Conservation (phyloP, 2,329 filamentous ascomycete species). For the Trichophyton schoenleinii region DNA sequence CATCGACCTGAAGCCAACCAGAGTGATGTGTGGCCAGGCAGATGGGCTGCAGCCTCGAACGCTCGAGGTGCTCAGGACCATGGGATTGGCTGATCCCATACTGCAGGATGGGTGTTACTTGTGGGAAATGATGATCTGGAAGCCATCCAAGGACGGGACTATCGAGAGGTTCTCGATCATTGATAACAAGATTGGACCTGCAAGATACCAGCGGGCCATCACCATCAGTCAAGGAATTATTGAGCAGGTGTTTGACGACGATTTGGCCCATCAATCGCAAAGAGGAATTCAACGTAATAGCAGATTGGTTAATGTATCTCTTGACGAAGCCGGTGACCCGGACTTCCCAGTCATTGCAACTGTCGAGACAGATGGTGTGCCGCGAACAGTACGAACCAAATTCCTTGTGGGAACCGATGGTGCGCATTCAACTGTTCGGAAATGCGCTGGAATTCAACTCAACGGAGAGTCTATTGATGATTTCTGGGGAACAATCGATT, state of each 20-base stretch:
- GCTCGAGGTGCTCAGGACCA: slow-evolving; percentile 32
- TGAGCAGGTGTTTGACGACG: slow-evolving; percentile 55
- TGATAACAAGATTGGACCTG: slow-evolving; percentile 2
- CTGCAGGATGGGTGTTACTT: slow-evolving; percentile 47
- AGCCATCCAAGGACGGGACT: slow-evolving; percentile 20
- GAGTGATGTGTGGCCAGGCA: slow-evolving; percentile 32
- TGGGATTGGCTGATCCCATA: slow-evolving; percentile 39
- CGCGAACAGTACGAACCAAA: slow-evolving; percentile 45
- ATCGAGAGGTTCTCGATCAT: slow-evolving; percentile 9
- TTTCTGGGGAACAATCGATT: slow-evolving; percentile 67
- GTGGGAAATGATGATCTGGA: slow-evolving; percentile 48
- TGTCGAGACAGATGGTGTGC: slow-evolving; percentile 20
- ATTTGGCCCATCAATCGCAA: slow-evolving; percentile 50
- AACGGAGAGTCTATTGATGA: slow-evolving; percentile 57
- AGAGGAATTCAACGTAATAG: slow-evolving; percentile 49
- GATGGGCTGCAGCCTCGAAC: slow-evolving; percentile 34
- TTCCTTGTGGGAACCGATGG: slow-evolving; percentile 63
- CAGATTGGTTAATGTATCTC: slow-evolving; percentile 49
- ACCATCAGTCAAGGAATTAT: slow-evolving; percentile 60
- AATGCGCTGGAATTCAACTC: slow-evolving; percentile 40
- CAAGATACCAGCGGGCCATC: slow-evolving; percentile 52
- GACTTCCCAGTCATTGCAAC: slow-evolving; percentile 27
- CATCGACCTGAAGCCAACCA: slow-evolving; percentile 30
- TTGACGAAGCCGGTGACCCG: slow-evolving; percentile 38
- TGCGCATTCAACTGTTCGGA: slow-evolving; percentile 52